A percentile compares a stretch with the other conserved stretches of the same genome.
Evolutionary conservation across 306 rosid species (phyloP).

Genomic region (Styphnolobium japonicum): DNA sequence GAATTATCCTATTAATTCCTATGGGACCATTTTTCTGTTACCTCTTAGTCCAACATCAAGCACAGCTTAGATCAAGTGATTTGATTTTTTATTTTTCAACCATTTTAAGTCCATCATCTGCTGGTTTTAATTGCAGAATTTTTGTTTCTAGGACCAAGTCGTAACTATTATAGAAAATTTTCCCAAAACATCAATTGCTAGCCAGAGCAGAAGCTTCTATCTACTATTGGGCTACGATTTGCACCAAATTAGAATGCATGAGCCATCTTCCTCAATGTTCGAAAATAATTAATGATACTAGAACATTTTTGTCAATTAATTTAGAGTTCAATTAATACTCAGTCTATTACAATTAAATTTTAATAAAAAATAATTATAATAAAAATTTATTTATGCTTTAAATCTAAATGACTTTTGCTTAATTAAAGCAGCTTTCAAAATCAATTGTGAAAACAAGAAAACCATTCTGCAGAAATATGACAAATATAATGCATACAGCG

Average conservation of each 20-base stretch:
- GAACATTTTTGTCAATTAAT: background rate
- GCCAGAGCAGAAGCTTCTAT: background rate
- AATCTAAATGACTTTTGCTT: background rate
- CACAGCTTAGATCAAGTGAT: background rate
- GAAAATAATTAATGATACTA: too few species aligned
- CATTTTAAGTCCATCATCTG: background rate
- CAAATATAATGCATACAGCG: background rate
- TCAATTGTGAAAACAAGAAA: background rate
- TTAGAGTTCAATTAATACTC: background rate
- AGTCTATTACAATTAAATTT: background rate
- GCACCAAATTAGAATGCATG: background rate
- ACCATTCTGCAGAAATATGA: background rate
- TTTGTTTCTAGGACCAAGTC: constrained; percentile 11
- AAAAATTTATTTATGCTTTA: background rate
- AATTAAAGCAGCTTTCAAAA: background rate
- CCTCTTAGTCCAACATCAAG: background rate
- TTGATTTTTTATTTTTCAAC: background rate
- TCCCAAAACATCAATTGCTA: background rate
- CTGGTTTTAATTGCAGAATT: background rate
- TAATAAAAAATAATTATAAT: background rate
- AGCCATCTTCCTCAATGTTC: too few species aligned
- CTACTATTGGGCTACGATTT: background rate
- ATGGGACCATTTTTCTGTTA: background rate
- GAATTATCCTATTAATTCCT: background rate
- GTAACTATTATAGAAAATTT: background rate